Evolutionary conservation across 2,329 filamentous ascomycete species (phyloP).

Genomic region (Venturia carpophila): DNA sequence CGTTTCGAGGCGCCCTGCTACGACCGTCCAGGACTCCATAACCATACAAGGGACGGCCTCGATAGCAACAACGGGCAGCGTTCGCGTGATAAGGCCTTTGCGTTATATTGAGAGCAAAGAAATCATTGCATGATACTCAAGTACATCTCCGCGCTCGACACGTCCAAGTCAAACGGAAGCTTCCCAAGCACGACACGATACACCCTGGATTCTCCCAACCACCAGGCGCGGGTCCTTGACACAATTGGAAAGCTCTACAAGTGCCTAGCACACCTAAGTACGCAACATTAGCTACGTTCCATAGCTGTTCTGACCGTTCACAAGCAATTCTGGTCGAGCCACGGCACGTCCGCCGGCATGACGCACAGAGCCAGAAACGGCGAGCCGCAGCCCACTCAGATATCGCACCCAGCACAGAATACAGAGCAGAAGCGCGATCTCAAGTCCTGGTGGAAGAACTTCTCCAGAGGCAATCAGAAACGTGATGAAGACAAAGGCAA

Average conservation of each 20-base stretch:
- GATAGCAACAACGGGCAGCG: not conserved
- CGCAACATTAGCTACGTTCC: not conserved
- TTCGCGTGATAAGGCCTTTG: slow-evolving; percentile 1
- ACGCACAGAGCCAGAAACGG: slow-evolving; percentile 37
- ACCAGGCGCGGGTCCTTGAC: not conserved
- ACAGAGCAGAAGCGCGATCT: slow-evolving; percentile 47
- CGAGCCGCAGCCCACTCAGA: slow-evolving; percentile 36
- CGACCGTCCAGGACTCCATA: not conserved
- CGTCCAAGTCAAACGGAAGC: not conserved
- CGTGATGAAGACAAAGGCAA: slow-evolving; percentile 57
- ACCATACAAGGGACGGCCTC: not conserved
- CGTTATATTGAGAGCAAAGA: not conserved
- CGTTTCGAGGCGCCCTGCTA: not conserved
- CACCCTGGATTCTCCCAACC: not conserved
- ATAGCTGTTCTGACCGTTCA: not conserved
- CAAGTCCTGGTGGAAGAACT: slow-evolving; percentile 95
- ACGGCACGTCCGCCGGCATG: slow-evolving; percentile 26
- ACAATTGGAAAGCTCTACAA: not conserved
- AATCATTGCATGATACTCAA: not conserved
- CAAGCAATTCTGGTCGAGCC: not conserved
- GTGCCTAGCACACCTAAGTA: not conserved
- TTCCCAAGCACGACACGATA: not conserved
- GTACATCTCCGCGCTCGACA: not conserved
- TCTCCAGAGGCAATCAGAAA: slow-evolving; percentile 62
- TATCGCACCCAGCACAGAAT: slow-evolving; percentile 21